Evolutionary conservation across 805 yeast species (phyloP).

Genomic region (Cyberlindnera suaveolens): DNA sequence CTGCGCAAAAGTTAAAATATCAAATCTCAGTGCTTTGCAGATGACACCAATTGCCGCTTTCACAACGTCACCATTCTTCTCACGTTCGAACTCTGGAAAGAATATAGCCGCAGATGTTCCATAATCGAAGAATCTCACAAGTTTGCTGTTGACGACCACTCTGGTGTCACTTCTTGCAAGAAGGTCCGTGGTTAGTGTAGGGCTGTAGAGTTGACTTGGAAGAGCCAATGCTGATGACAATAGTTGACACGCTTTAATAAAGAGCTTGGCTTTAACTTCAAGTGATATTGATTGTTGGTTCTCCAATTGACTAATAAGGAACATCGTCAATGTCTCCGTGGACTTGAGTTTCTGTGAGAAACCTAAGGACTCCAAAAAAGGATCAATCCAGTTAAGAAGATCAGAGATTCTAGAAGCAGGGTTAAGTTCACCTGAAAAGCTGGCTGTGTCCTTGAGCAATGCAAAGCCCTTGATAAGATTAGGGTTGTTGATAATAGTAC

Average conservation of each 20-base stretch:
- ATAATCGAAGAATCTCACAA: conserved; percentile 27
- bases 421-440: conserved; percentile 25
- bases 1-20: conserved; percentile 37
- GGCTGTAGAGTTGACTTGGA: conserved; percentile 15
- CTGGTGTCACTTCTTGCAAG: conserved; percentile 45
- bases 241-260: conserved; percentile 23
- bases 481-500: conserved; percentile 52
- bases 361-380: conserved; percentile 37
- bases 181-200: conserved; percentile 31
- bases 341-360: conserved; percentile 47
- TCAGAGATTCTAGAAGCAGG: conserved; percentile 34
- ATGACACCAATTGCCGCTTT: conserved; percentile 32
- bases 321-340: conserved; percentile 44
- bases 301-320: conserved; percentile 36
- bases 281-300: conserved; percentile 28
- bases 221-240: conserved; percentile 8
- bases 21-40: conserved; percentile 38
- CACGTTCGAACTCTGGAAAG: conserved; percentile 23
- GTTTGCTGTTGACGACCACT: conserved; percentile 35
- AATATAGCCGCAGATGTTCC: conserved; percentile 24
- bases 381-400: conserved; percentile 49
- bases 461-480: conserved; percentile 34
- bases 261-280: conserved; percentile 30
- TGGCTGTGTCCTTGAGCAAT: conserved; percentile 21
- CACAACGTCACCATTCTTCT: conserved; percentile 26